phyloP scores from a whole-genome alignment of 306 rosid species.

The Heteromeles arbutifolia region DNA sequence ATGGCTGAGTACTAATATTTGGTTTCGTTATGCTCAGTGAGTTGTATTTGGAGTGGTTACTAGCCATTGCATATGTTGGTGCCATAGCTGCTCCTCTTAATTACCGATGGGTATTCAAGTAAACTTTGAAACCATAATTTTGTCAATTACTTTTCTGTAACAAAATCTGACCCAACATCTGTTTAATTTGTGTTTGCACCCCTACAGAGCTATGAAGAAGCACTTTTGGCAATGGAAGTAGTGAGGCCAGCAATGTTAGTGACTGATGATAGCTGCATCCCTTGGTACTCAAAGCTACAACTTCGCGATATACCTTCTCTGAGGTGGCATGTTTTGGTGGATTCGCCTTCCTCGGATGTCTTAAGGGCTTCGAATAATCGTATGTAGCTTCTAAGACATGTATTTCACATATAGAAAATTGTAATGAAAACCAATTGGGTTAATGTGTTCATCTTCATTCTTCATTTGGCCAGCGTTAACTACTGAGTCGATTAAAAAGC shows the following conservation, averaged over 20 bases:
- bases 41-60: conserved; percentile 76
- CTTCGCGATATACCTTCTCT: conserved; percentile 43
- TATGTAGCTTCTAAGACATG: conserved; percentile 19
- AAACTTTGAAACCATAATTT: background rate
- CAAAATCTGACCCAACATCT: background rate
- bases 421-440: background rate
- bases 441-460: background rate
- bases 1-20: background rate
- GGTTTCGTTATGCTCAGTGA: conserved; percentile 39
- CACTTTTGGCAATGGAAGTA: conserved; percentile 50
- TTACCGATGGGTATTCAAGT: conserved; percentile 72
- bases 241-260: conserved; percentile 73
- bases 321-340: conserved; percentile 56
- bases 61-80: conserved; percentile 84
- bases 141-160: background rate
- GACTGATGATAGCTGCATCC: conserved; percentile 49
- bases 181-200: background rate
- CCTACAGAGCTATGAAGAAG: conserved; percentile 64
- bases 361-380: conserved; percentile 28
- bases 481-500: conserved; percentile 48
- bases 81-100: conserved; percentile 78
- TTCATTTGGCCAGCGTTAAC: conserved; percentile 38
- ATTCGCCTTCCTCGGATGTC: conserved; percentile 36
- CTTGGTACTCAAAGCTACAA: conserved; percentile 53
- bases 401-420: background rate